Base-by-base conservation (phyloP, 208 protist genomes). In the Vickermania ingenoplastis region DNA sequence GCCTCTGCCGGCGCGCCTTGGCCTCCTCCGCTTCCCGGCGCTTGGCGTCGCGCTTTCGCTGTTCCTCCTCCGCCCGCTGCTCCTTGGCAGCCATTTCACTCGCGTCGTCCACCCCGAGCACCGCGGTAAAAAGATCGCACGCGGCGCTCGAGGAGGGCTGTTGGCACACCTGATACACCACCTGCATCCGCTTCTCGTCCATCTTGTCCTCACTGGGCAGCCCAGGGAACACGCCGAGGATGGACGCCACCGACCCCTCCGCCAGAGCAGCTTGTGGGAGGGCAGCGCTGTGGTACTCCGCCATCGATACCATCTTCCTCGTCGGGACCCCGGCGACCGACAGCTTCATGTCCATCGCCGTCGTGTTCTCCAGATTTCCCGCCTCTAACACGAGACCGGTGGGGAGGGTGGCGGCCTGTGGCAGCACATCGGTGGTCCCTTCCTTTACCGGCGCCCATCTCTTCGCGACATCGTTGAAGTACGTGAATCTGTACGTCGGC, bases 81-180 rank as follows among this genome's bases (percentile, higher is more conserved):
- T 74, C 61, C 25, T 74, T 74, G 50, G 65, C 60, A 25, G 71
- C 61, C 25, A 54, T 61, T 59, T 92, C 86, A 7, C 68, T 67
- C 0, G 70, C 69, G 61, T 89, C 86, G 55, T 92, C 75, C 0
- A 92, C 61, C 2, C 7, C 1, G 41, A 63, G 69, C 5, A 24
- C 23, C 0, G 56, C 59, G 0, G 57, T 7, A 11, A 79, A 45
- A 2, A 31, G 45, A 3, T n/a, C 24, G 22, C 55, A 21, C 21
- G 26, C 14, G 11, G 67, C 48, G 1, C 14, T 50, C 1, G 13
- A 25, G 0, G 45, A 1, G n/a, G n/a, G n/a, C 2, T 64, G 59
- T 36, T 59, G 17, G 36, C 36, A 45, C 11, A 45, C 36, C 17
- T 45, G 36, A 17, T 45, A 45, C 11, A n/a, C 7, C 36, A 45